Evolutionary conservation across 345 rosid species (phyloP), one percentile per base, ranked within the genome.

Genomic region (Euphorbia lathyris): DNA sequence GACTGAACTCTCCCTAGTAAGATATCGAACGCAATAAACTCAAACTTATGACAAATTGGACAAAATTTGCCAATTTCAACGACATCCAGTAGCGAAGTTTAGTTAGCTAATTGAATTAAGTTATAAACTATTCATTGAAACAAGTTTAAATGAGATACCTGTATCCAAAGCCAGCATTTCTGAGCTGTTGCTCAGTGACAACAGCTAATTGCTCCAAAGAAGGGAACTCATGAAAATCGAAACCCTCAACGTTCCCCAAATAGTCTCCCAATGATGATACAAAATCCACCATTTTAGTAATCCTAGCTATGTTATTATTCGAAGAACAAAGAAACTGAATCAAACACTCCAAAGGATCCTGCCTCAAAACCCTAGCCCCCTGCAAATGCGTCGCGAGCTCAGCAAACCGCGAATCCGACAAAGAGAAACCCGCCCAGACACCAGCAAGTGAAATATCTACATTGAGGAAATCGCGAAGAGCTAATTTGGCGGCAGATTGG

Each of bases 321-420:
- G 99, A 95, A 29, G 97, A 91, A 70, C 99, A 95, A 57, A 90
- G 51, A 74, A 95, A 95, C 81, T 95, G 99, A 20, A 90, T 53
- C 83, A 95, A 62, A 65, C 97, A 92, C 86, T 95, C 99, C 5
- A 90, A 75, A 23, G 99, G 97, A 59, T 90, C 90, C 86, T 95
- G 99, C 81, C 97, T 78, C 70, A 94, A 74, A 63, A 94, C 98
- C 76, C 99, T 86, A 19, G 97, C 97, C 20, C 99, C 97, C 4
- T 81, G 67, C 70, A 95, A 80, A 29, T 81, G 72, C 55, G 40
- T 74, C 13, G 96, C 88, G 57, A 95, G 74, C 74, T 83, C 90
- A 7, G 88, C 84, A 68, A 95, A 92, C 29, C 93, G 79, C 42
- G 84, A 62, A 70, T 94, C 98, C 3, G 81, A 77, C 20, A 69